These are phyloP conservation scores for Daldinia eschscholtzii DNA, from an alignment of 2,329 filamentous ascomycete genomes.

Conservation along the genomic window DNA sequence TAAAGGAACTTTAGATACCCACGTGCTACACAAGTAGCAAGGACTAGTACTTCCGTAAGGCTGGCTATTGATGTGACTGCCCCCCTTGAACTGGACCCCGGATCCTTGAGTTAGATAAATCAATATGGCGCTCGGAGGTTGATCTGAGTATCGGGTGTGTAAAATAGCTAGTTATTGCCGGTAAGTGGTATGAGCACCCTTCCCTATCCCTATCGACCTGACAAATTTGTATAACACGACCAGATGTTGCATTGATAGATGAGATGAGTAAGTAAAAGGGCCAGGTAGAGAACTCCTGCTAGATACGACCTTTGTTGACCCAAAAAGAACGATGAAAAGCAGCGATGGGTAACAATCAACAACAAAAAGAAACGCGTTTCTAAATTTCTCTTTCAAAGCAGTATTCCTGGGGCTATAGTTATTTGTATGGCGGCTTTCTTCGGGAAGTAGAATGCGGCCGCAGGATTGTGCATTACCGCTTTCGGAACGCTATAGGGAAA, in stretches of 20 bases:
- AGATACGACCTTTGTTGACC: constrained; percentile 48
- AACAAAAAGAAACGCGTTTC: constrained; percentile 45
- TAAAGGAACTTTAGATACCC: constrained; percentile 30
- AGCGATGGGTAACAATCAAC: constrained; percentile 29
- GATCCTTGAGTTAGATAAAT: constrained; percentile 13
- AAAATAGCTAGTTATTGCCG: constrained; percentile 12
- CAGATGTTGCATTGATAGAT: constrained; percentile 28
- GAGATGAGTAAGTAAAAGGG: constrained; percentile 32
- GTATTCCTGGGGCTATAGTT: constrained; percentile 47
- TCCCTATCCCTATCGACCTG: constrained; percentile 24
- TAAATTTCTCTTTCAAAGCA: constrained; percentile 42
- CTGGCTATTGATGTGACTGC: constrained; percentile 24
- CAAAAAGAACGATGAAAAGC: constrained; percentile 32
- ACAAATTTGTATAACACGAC: constrained; percentile 28
- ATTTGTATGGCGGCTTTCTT: constrained; percentile 51
- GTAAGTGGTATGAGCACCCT: constrained; percentile 28
- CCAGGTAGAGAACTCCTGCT: constrained; percentile 35
- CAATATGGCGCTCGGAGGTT: constrained; percentile 15
- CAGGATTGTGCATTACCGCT: constrained; percentile 47
- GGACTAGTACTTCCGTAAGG: constrained; percentile 27
- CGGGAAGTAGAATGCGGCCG: constrained; percentile 42
- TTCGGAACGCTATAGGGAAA: constrained; percentile 48
- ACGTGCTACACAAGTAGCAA: constrained; percentile 31
- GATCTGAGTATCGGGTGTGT: constrained; percentile 17
- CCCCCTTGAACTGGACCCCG: constrained; percentile 21